Base-by-base conservation (phyloP, 2,329 filamentous ascomycete species). In the Mycosphaerella sp. region DNA sequence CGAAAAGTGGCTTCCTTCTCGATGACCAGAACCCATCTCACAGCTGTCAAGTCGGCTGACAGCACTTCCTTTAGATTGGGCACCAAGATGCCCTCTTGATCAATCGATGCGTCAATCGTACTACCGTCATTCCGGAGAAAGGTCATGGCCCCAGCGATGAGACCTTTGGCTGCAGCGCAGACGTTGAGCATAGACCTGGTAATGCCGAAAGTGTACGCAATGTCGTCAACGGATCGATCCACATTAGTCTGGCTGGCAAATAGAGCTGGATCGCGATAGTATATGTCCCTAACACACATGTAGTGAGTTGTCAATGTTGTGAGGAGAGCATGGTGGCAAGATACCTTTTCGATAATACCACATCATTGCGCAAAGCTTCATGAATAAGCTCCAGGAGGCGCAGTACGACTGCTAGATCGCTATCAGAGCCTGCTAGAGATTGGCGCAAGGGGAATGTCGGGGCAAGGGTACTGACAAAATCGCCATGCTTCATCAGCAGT, bases 1-100 rank as follows among this genome's bases (percentile, higher is more conserved):
- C 82, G 80, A 61, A 89, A 91, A 0, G 83, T 85, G n/a, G 87
- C 87, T 73, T 93, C 87, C 69, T 93, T 91, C 64, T 93, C 87
- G 45, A 91, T 77, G 0, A 91, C 78, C 0, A 91, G 70, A 39
- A 90, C 71, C 85, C 84, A 89, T 48, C 72, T 71, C 1, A 78
- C 68, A 1, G 62, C 53, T 0, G 66, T 64, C n/a, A 84, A 66
- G 35, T 80, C 67, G 1, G 87, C 59, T 2, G 63, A 64, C 0
- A 74, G 68, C 10, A 84, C 72, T 0, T 76, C 73, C 44, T 70
- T 71, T 2, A 75, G 58, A 6, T 71, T 70, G 0, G 86, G 85
- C 7, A 91, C 73, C 0, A 84, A 69, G 4, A 78, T 70, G 1
- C 85, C 84, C 79, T 75, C 73, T 49, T 60, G 59, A 5, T 73